Conservation (phyloP, 257 asterid species). For the Euphrasia confusa region DNA sequence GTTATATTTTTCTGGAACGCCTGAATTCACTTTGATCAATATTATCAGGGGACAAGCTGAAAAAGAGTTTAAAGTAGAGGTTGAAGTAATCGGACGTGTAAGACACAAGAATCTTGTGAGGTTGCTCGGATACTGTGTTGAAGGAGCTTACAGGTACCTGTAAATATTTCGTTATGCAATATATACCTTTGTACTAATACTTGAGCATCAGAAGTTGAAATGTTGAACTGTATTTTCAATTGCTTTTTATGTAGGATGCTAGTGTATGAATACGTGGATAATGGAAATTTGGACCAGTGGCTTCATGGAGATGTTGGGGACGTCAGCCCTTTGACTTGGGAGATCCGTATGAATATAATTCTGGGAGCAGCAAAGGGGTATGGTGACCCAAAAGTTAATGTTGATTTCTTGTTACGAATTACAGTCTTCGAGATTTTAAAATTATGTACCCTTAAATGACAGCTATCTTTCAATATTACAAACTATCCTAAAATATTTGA, state of each 20-base stretch:
- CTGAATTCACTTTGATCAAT: conserved; percentile 22
- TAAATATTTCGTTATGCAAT: conserved; percentile 5
- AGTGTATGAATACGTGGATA: conserved; percentile 86
- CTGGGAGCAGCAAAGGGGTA: conserved; percentile 93
- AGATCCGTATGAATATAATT: conserved; percentile 67
- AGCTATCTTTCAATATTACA: neutral
- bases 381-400: conserved; percentile 6
- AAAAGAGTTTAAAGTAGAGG: conserved; percentile 93
- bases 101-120: conserved; percentile 95
- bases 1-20: conserved; percentile 9
- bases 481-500: no score
- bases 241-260: conserved; percentile 59
- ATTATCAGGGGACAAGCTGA: conserved; percentile 87
- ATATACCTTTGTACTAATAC: neutral
- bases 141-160: conserved; percentile 88
- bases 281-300: conserved; percentile 95
- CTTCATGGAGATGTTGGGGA: conserved; percentile 96
- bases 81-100: conserved; percentile 88
- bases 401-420: neutral
- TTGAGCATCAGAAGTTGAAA: conserved; percentile 21
- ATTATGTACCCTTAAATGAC: neutral
- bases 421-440: neutral
- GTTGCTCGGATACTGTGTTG: conserved; percentile 89
- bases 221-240: conserved; percentile 17
- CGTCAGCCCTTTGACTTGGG: conserved; percentile 90